phyloP scores from a whole-genome alignment of 1,284 basidiomycete genomes.

The Schizopora paradoxa region DNA sequence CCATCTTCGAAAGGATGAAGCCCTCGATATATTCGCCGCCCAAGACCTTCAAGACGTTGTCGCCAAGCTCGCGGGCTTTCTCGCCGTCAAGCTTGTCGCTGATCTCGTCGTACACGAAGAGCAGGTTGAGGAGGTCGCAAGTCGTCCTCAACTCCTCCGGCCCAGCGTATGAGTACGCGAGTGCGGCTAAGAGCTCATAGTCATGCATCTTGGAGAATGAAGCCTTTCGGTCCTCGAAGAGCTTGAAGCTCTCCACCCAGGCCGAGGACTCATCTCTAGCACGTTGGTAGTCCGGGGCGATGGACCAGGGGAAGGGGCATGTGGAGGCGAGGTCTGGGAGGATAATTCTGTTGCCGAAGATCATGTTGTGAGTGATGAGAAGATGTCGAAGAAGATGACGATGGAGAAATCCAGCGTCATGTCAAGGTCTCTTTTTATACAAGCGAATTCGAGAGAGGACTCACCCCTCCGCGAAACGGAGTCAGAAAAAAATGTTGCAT shows the following conservation, averaged over 20 bases:
- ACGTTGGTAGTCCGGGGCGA: not conserved
- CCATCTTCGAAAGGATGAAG: constrained; percentile 1
- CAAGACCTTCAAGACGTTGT: not conserved
- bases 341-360: not conserved
- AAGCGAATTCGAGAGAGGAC: too few species aligned
- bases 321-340: constrained; percentile 6
- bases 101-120: constrained; percentile 8
- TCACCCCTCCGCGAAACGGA: too few species aligned
- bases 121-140: constrained; percentile 2
- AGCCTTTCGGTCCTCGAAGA: not conserved
- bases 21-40: not conserved
- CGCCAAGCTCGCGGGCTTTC: not conserved
- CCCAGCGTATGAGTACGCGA: constrained; percentile 4
- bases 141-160: constrained; percentile 4
- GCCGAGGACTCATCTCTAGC: not conserved
- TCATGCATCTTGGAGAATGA: too few species aligned
- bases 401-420: too few species aligned
- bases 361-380: too few species aligned
- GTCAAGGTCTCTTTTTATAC: too few species aligned
- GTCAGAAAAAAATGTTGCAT: too few species aligned
- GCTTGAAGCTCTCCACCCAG: constrained; percentile 2
- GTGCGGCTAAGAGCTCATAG: constrained; percentile 1
- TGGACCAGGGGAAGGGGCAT: constrained; percentile 1
- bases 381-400: too few species aligned
- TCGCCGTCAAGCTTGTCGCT: constrained; percentile 3